These are phyloP conservation scores for Magnusiomyces tetraspermus DNA, from an alignment of 1,139 yeast genomes.

Conservation along the genomic window DNA sequence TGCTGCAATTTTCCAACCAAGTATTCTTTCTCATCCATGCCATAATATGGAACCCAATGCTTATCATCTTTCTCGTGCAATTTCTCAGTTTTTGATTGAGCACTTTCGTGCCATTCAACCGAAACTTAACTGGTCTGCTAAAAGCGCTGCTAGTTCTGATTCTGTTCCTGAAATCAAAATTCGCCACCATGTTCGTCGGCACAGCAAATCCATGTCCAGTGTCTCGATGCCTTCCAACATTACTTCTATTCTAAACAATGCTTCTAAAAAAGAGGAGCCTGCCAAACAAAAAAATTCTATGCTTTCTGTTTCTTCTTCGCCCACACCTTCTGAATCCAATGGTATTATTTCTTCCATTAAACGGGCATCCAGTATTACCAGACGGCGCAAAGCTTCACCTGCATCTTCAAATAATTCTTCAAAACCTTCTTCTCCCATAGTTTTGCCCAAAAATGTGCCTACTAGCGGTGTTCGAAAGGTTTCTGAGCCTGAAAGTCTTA, in stretches of 20 bases:
- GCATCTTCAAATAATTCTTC: too few relatives aligned
- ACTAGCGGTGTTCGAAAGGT: too few relatives aligned
- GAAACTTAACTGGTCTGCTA: background rate
- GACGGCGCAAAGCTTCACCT: background rate
- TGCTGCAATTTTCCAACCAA: conserved; percentile 95
- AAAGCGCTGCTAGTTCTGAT: too few relatives aligned
- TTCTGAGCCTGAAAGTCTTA: background rate
- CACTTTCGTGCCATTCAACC: conserved; percentile 39
- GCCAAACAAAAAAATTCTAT: background rate
- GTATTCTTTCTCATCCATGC: conserved; percentile 80
- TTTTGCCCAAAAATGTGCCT: too few relatives aligned
- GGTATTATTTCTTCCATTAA: background rate
- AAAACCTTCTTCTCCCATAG: too few relatives aligned
- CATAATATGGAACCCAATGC: conserved; percentile 91
- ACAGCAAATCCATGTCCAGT: background rate
- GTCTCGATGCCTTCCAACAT: background rate
- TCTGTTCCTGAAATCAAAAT: background rate
- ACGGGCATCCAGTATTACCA: background rate
- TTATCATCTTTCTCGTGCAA: conserved; percentile 77
- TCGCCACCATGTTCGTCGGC: background rate
- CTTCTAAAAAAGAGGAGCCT: background rate
- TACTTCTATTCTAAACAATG: background rate
- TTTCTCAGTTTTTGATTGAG: conserved; percentile 80
- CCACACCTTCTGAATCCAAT: too few relatives aligned
- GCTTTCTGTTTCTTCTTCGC: background rate